These are phyloP conservation scores for Exophiala calicioides DNA, from an alignment of 2,329 filamentous ascomycete genomes.

Conservation along the genomic window DNA sequence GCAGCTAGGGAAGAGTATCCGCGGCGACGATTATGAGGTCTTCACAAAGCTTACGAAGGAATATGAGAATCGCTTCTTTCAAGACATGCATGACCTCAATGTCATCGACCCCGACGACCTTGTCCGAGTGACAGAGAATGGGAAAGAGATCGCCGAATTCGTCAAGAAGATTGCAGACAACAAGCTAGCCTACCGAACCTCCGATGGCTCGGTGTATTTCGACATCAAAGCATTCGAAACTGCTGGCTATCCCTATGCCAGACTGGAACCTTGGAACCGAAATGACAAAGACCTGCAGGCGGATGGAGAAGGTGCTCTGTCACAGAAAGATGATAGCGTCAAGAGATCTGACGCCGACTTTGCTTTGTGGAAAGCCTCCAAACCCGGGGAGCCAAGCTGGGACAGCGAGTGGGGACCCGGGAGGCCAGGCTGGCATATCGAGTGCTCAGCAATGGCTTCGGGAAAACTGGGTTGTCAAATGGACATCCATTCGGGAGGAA, in stretches of 20 bases:
- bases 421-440: slow-evolving; percentile 93
- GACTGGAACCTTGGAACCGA: slow-evolving; percentile 79
- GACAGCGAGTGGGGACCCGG: slow-evolving; percentile 83
- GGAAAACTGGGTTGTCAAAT: slow-evolving; percentile 81
- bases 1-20: slow-evolving; percentile 57
- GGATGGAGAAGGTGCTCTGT: slow-evolving; percentile 84
- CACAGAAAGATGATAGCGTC: slow-evolving; percentile 53
- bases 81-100: slow-evolving; percentile 85
- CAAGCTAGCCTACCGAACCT: slow-evolving; percentile 74
- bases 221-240: slow-evolving; percentile 85
- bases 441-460: slow-evolving; percentile 94
- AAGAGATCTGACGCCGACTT: slow-evolving; percentile 84
- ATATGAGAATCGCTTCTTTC: slow-evolving; percentile 84
- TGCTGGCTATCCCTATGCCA: slow-evolving; percentile 80
- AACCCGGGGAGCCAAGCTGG: slow-evolving; percentile 90
- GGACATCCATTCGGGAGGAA: slow-evolving; percentile 90
- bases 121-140: slow-evolving; percentile 90
- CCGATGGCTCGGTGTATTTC: slow-evolving; percentile 88
- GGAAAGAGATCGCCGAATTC: slow-evolving; percentile 81
- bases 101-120: slow-evolving; percentile 78
- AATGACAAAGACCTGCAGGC: slow-evolving; percentile 81
- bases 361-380: slow-evolving; percentile 89
- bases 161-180: slow-evolving; percentile 81
- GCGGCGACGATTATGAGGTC: slow-evolving; percentile 67
- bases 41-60: slow-evolving; percentile 83